Percentiles rank a stretch among this genome's conserved stretches.
Conservation (phyloP, 2,329 filamentous ascomycete genomes). For the Penicillium sp. region DNA sequence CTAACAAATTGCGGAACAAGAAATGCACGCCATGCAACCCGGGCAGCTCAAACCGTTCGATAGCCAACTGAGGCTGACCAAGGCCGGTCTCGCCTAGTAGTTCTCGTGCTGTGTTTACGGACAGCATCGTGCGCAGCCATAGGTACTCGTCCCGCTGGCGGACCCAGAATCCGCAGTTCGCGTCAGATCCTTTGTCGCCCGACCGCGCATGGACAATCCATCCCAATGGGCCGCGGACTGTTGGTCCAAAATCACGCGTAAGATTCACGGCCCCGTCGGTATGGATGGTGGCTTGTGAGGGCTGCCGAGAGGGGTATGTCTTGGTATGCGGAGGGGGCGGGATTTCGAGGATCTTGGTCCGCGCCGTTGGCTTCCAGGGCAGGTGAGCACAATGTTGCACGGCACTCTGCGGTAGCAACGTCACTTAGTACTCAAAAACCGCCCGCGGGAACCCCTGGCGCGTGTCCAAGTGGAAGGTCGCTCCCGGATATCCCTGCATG, state of each 20-base stretch:
- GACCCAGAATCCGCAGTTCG: constrained; percentile 50
- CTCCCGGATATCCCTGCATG: constrained; percentile 42
- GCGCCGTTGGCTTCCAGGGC: constrained; percentile 28
- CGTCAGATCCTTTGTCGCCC: constrained; percentile 47
- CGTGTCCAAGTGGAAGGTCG: constrained; percentile 35
- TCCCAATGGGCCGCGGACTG: constrained; percentile 30
- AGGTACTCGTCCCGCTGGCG: constrained; percentile 43
- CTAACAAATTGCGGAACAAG: constrained; percentile 39
- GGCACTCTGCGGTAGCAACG: constrained; percentile 26
- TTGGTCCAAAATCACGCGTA: constrained; percentile 25
- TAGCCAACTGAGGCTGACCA: constrained; percentile 13
- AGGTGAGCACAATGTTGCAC: constrained; percentile 27
- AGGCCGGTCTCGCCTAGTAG: constrained; percentile 19
- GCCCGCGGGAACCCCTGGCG: constrained; percentile 35
- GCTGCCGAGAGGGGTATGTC: constrained; percentile 20
- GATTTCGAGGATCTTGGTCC: constrained; percentile 18
- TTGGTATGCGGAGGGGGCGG: constrained; percentile 21
- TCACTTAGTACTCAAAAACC: constrained; percentile 33
- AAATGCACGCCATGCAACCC: constrained; percentile 43
- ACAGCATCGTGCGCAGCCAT: constrained; percentile 38
- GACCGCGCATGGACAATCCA: constrained; percentile 39
- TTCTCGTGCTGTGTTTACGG: constrained; percentile 14
- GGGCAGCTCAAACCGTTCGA: constrained; percentile 50
- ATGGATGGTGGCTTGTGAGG: constrained; percentile 21
- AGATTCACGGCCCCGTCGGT: constrained; percentile 12